A percentile compares a stretch with the other conserved stretches of the same genome.
Evolutionary conservation across 2,329 filamentous ascomycete genomes (phyloP).

Genomic region (Talaromyces islandicus): DNA sequence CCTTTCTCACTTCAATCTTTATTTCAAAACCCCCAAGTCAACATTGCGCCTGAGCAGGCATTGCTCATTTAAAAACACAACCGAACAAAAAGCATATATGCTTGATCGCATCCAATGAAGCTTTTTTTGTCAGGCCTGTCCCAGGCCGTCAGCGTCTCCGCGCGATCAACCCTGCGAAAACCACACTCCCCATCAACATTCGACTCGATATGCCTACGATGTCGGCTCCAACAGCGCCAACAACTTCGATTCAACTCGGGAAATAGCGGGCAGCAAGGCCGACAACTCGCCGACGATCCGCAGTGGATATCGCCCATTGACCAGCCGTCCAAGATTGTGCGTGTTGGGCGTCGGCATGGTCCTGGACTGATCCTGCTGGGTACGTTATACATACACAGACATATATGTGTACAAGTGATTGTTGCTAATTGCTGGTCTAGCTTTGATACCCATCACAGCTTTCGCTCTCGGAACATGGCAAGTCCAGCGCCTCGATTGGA

Average conservation of each 20-base stretch:
- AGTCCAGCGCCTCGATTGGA: conserved; percentile 87
- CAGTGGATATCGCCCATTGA: conserved; percentile 82
- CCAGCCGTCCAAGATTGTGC: conserved; percentile 73
- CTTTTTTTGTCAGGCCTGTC: conserved; percentile 16
- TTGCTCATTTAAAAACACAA: not conserved
- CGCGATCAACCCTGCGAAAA: conserved; percentile 17
- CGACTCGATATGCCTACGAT: conserved; percentile 30
- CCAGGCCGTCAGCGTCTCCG: conserved; percentile 19
- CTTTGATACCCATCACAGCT: conserved; percentile 83
- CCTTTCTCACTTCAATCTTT: not conserved
- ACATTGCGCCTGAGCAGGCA: not conserved
- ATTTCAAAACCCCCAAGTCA: not conserved
- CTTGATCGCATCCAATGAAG: not conserved
- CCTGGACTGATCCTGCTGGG: conserved; percentile 73
- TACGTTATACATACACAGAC: conserved; percentile 25
- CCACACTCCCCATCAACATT: conserved; percentile 15
- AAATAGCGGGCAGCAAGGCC: conserved; percentile 24
- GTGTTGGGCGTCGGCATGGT: conserved; percentile 66
- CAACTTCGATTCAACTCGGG: conserved; percentile 30
- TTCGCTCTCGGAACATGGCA: conserved; percentile 93
- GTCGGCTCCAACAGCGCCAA: conserved; percentile 29
- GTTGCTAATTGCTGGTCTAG: conserved; percentile 27
- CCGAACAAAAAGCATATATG: not conserved
- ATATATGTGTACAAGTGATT: not conserved
- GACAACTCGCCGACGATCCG: conserved; percentile 59